Percentiles rank a stretch among this genome's conserved stretches.
Evolutionary conservation across 2,329 filamentous ascomycete species (phyloP).

Genomic region (Fusarium piperis): DNA sequence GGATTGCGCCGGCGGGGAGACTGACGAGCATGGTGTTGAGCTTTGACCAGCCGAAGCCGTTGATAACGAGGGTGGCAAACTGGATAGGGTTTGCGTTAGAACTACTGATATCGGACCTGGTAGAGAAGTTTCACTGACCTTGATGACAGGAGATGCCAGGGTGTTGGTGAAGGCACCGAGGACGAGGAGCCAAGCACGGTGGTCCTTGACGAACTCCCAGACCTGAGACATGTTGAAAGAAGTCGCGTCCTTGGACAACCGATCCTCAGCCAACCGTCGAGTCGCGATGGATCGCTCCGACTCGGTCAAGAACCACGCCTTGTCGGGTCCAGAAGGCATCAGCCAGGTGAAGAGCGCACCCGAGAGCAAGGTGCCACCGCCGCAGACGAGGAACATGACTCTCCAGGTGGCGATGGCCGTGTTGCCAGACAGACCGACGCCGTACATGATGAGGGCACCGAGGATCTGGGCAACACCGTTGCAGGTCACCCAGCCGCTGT

Average conservation of each 20-base stretch:
- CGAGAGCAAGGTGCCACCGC: not conserved
- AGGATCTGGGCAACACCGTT: constrained; percentile 4
- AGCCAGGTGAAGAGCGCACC: not conserved
- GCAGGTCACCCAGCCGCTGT: not conserved
- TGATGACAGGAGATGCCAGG: constrained; percentile 1
- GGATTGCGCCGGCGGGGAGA: not conserved
- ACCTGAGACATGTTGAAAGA: not conserved
- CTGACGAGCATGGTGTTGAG: constrained; percentile 5
- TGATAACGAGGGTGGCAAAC: not conserved
- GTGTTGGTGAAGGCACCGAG: not conserved
- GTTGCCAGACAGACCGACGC: not conserved
- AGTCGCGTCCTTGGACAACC: not conserved
- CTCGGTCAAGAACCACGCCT: not conserved
- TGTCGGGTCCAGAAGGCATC: not conserved
- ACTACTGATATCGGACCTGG: too few species aligned
- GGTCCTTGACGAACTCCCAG: not conserved
- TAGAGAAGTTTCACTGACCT: not conserved
- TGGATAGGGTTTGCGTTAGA: too few species aligned
- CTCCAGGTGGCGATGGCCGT: not conserved
- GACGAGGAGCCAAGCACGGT: not conserved
- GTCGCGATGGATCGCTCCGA: not conserved
- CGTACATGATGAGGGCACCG: constrained; percentile 2
- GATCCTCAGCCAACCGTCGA: not conserved
- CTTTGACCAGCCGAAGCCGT: not conserved
- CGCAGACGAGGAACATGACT: constrained; percentile 1